These are phyloP conservation scores for Exophiala dermatitidis DNA, from an alignment of 2,329 filamentous ascomycete species.

Conservation along the genomic window DNA sequence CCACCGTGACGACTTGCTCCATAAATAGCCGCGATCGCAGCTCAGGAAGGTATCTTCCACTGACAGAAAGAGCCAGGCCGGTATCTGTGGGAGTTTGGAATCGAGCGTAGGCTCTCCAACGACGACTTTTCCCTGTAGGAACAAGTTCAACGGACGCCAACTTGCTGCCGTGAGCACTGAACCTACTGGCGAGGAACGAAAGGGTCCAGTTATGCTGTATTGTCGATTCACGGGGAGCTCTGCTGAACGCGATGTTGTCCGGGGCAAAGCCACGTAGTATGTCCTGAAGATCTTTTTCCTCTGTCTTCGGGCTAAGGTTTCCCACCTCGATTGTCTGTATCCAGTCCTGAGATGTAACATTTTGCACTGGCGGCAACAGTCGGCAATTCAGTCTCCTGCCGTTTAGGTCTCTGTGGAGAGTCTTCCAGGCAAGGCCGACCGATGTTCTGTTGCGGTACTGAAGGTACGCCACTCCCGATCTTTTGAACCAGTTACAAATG, in stretches of 20 bases:
- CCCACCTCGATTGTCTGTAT: slow-evolving; percentile 3
- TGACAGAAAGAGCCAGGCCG: neutral
- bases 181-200: neutral
- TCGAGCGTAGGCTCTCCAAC: neutral
- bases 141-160: neutral
- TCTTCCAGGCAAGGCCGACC: slow-evolving; percentile 3
- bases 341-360: neutral
- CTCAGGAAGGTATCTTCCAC: neutral
- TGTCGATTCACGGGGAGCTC: neutral
- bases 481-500: slow-evolving; percentile 12
- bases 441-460: slow-evolving; percentile 7
- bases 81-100: neutral
- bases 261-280: neutral
- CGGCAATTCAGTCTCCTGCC: slow-evolving; percentile 1
- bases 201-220: neutral
- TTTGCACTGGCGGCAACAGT: slow-evolving; percentile 1
- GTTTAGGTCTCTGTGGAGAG: slow-evolving; percentile 4
- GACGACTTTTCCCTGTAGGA: neutral
- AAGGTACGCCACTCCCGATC: slow-evolving; percentile 10
- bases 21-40: slow-evolving; percentile 10
- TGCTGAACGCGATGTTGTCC: neutral
- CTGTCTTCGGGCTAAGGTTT: neutral
- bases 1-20: slow-evolving; percentile 4
- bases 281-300: neutral
- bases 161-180: neutral